Evolutionary conservation across 257 asterid species (phyloP), one percentile per base, ranked within the genome.

Genomic region (Solanum habrochaites): DNA sequence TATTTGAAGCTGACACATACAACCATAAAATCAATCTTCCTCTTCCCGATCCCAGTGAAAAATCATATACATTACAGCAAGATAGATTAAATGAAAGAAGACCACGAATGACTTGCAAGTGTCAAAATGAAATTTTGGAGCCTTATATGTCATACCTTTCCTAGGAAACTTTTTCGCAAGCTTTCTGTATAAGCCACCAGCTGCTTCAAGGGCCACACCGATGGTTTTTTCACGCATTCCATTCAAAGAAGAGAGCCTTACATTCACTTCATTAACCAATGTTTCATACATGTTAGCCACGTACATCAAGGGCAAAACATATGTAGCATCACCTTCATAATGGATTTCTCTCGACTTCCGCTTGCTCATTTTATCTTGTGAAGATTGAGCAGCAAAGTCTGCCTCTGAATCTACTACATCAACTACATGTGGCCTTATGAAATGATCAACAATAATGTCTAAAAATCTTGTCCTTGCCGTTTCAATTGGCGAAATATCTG

Each of bases 171-270:
- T 97, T 90, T 94, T 95, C 3, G 98, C 95, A 72, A 96, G 98
- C 93, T 95, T 97, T 90, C 99, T 93, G 87, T 97, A 97, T 92
- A 97, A 90, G 66, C 99, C 99, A 90, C 99, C 99, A 83, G 99
- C 94, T 47, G 99, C 99, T 94, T 97, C 99, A 88, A 97, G 99
- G 91, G 99, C 99, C 85, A 96, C 98, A 18, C 98, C 99, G 60
- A 97, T 94, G 83, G 96, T 93, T 89, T 96, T 97, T 70, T 97
- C 99, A 31, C 97, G 98, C 89, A 95, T 94, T 71, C 95, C 95
- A 90, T 90, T 94, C 85, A 95, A 69, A 77, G 98, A 91, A 86
- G 96, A 90, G 82, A 97, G 90, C 90, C 97, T 97, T 87, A 90
- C 87, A 90, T 95, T 96, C 56, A 92, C 99, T 88, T 97, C 99